phyloP scores from a whole-genome alignment of 148 eudicot species.

The Tetragonia tetragonoides region DNA sequence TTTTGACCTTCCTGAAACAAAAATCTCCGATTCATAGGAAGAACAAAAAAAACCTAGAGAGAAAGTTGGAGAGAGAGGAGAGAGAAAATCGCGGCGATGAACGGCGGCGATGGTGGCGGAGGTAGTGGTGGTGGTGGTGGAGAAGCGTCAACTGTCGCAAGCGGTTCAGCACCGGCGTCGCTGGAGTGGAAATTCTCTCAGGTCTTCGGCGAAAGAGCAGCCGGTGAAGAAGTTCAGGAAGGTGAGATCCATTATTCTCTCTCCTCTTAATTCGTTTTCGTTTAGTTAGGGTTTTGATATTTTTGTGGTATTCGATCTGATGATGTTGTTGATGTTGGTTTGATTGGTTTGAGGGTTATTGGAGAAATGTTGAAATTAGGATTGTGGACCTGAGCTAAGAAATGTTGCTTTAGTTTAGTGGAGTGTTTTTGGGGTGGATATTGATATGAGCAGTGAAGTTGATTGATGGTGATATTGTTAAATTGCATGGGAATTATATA shows the following conservation, averaged over 20 bases:
- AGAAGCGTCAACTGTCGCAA: conserved; percentile 34
- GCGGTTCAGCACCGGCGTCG: conserved; percentile 48
- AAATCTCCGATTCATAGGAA: conserved; percentile 7
- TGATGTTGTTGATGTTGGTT: neutral
- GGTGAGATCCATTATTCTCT: conserved; percentile 39
- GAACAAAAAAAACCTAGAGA: neutral
- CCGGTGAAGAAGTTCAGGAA: conserved; percentile 95
- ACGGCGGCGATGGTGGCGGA: conserved; percentile 50
- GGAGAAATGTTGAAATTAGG: conserved; percentile 8
- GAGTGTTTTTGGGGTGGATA: neutral
- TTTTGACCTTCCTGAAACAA: neutral
- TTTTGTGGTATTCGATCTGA: conserved; percentile 15
- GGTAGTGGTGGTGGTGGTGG: conserved; percentile 40
- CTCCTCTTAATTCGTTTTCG: neutral
- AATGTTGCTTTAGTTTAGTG: neutral
- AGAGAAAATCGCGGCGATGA: conserved; percentile 32
- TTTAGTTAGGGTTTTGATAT: conserved; percentile 26
- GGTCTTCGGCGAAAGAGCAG: conserved; percentile 89
- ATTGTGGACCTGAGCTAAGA: neutral
- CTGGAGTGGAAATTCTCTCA: conserved; percentile 93
- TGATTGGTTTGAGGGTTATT: neutral
- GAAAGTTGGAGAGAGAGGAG: conserved; percentile 3
- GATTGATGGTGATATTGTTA: neutral
- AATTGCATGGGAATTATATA: neutral
- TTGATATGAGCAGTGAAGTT: conserved; percentile 12